Evolutionary conservation across 2,329 filamentous ascomycete species (phyloP).

Genomic region (Pseudocercospora musae): DNA sequence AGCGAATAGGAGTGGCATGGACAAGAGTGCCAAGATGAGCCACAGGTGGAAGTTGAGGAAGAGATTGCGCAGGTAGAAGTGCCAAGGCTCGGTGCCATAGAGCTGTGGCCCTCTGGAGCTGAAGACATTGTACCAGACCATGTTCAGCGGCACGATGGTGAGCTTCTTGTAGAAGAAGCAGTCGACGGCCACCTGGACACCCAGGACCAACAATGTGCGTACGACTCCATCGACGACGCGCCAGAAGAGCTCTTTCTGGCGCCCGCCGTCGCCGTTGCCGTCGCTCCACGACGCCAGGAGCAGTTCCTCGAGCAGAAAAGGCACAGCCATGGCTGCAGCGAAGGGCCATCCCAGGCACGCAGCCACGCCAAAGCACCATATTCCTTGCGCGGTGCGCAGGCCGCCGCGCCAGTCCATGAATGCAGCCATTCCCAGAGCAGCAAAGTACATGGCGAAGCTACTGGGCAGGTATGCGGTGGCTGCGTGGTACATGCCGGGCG

Average conservation of each 20-base stretch:
- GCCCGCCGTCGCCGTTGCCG: conserved; percentile 32
- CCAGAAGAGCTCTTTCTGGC: conserved; percentile 54
- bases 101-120: conserved; percentile 74
- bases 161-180: conserved; percentile 83
- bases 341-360: conserved; percentile 94
- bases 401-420: conserved; percentile 89
- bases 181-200: conserved; percentile 68
- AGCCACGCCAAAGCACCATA: conserved; percentile 86
- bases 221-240: conserved; percentile 66
- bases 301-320: conserved; percentile 76
- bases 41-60: conserved; percentile 93
- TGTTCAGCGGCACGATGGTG: conserved; percentile 80
- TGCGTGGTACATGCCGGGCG: conserved; percentile 90
- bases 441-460: conserved; percentile 94
- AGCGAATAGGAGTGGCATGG: conserved; percentile 70
- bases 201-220: conserved; percentile 65
- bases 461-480: conserved; percentile 84
- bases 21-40: conserved; percentile 74
- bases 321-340: conserved; percentile 73
- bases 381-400: conserved; percentile 73
- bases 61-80: conserved; percentile 91
- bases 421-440: conserved; percentile 77
- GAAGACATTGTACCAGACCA: conserved; percentile 94
- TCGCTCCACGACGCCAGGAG: conserved; percentile 50
- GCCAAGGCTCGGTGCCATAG: conserved; percentile 94